A percentile compares a stretch with the other conserved stretches of the same genome.
phyloP scores from a whole-genome alignment of 176 grass and related monocot genomes.

The Triticum timopheevii region DNA sequence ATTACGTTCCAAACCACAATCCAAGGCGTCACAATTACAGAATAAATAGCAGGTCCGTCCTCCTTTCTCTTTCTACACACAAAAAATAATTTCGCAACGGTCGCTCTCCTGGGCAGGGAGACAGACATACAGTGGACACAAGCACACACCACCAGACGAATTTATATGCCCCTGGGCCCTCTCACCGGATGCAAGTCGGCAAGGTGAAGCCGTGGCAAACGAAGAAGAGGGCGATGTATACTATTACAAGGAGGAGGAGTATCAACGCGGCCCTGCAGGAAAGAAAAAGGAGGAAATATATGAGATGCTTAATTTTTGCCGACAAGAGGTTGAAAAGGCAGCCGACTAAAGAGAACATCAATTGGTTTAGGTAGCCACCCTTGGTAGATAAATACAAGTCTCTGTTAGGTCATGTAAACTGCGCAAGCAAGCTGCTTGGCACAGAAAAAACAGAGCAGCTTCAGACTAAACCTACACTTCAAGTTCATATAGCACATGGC shows the following conservation, averaged over 20 bases:
- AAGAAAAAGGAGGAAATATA: not conserved
- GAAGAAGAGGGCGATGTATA: constrained; percentile 86
- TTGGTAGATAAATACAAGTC: not conserved
- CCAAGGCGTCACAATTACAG: constrained; percentile 24
- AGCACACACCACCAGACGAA: not conserved
- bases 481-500: not conserved
- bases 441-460: not conserved
- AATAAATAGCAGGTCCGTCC: constrained; percentile 9
- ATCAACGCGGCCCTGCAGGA: constrained; percentile 69
- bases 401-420: not conserved
- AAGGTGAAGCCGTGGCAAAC: constrained; percentile 89
- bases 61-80: constrained; percentile 19
- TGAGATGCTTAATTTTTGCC: not conserved
- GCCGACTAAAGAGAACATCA: constrained; percentile 1
- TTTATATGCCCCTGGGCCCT: not conserved
- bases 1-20: constrained; percentile 28
- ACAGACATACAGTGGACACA: constrained; percentile 9
- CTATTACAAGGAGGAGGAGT: constrained; percentile 72
- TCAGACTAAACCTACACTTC: not conserved
- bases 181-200: constrained; percentile 73
- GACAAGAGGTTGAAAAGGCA: not conserved
- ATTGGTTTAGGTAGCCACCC: not conserved
- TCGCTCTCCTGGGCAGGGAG: constrained; percentile 7
- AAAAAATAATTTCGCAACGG: constrained; percentile 6
- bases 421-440: not conserved